Evolutionary conservation across 805 yeast species (phyloP).

Genomic region (Pichia sporocuriosa): DNA sequence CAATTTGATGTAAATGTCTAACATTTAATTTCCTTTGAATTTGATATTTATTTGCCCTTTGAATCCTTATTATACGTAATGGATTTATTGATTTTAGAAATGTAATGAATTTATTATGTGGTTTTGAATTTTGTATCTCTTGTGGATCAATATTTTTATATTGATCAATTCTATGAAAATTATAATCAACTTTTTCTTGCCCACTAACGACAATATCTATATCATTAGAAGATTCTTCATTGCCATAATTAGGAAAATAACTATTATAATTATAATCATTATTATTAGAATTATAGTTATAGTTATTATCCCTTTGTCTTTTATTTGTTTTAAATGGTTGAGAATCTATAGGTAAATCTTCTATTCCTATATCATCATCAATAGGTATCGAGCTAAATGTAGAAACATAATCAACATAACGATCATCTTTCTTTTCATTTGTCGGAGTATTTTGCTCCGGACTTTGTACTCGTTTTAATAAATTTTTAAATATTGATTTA

Average conservation of each 20-base stretch:
- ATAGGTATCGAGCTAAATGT: constrained; percentile 21
- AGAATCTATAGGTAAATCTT: constrained; percentile 26
- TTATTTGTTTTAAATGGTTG: constrained; percentile 14
- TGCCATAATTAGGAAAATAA: no score
- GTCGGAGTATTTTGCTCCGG: background rate
- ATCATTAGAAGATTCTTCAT: constrained; percentile 6
- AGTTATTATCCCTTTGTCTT: no score
- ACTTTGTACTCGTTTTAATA: constrained; percentile 1
- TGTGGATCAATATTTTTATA: constrained; percentile 13
- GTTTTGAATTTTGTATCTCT: background rate
- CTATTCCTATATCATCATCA: constrained; percentile 25
- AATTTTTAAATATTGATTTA: constrained; percentile 4
- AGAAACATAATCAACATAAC: constrained; percentile 3
- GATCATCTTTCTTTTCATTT: constrained; percentile 5
- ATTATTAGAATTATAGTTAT: no score
- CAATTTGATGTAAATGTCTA: constrained; percentile 70
- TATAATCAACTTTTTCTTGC: constrained; percentile 27
- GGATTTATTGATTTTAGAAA: constrained; percentile 10
- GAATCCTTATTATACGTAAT: constrained; percentile 12
- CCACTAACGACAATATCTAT: constrained; percentile 27
- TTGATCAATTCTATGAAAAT: constrained; percentile 18
- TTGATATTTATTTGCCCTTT: constrained; percentile 20
- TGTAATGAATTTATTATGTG: background rate
- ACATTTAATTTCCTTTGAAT: constrained; percentile 55
- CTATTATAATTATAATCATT: no score